A percentile compares a stretch with the other conserved stretches of the same genome.
phyloP scores from a whole-genome alignment of 2,329 filamentous ascomycete genomes.

The Aschersonia sp. region DNA sequence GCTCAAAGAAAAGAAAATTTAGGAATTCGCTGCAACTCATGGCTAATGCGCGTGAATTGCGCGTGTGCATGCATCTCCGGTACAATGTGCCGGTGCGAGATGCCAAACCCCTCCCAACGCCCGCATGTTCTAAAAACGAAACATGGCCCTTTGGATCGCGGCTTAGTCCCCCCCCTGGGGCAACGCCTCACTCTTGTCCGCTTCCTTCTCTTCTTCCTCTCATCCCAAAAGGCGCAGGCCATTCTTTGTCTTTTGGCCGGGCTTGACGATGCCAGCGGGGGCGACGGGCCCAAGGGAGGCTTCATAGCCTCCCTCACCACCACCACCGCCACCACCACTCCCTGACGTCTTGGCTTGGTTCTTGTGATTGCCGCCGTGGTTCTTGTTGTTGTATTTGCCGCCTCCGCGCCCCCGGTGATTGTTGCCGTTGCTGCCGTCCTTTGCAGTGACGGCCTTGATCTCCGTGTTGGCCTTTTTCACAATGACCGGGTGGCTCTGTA shows the following conservation, averaged over 20 bases:
- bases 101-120: no score
- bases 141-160: no score
- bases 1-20: no score
- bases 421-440: conserved; percentile 31
- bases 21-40: no score
- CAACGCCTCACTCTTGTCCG: no score
- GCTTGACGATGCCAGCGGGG: conserved; percentile 42
- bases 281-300: conserved; percentile 33
- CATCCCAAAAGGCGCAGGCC: conserved; percentile 46
- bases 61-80: no score
- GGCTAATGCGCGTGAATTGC: no score
- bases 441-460: conserved; percentile 62
- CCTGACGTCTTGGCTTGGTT: conserved; percentile 11
- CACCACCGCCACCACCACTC: conserved; percentile 12
- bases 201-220: conserved; percentile 5
- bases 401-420: conserved; percentile 1
- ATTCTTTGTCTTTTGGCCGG: conserved; percentile 53
- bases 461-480: conserved; percentile 84
- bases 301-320: conserved; percentile 25
- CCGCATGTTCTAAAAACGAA: no score
- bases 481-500: conserved; percentile 86
- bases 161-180: no score
- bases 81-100: no score
- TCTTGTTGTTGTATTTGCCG: conserved; percentile 21
- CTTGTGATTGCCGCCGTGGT: conserved; percentile 6